These are phyloP conservation scores for Discostella stelligeroides DNA, from an alignment of 108 stramenopile species.

Conservation along the genomic window DNA sequence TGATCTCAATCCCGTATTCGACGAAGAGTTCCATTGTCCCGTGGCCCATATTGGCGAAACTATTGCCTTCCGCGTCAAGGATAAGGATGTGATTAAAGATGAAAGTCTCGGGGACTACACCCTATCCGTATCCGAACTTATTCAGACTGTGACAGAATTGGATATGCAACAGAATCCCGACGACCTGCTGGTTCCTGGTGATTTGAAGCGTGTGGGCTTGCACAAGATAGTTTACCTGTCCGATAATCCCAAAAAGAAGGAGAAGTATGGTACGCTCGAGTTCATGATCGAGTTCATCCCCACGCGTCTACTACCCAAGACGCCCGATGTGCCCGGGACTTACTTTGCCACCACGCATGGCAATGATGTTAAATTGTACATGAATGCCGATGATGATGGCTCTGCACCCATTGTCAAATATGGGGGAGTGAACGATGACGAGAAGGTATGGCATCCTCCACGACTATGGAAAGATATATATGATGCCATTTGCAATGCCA, in stretches of 20 bases:
- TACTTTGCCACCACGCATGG: constrained; percentile 45
- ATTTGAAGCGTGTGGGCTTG: constrained; percentile 51
- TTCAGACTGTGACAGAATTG: constrained; percentile 27
- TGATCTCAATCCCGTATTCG: constrained; percentile 43
- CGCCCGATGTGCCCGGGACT: constrained; percentile 49
- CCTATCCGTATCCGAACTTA: constrained; percentile 49
- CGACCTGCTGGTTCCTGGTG: constrained; percentile 14
- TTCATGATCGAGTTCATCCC: constrained; percentile 62
- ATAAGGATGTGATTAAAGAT: constrained; percentile 40
- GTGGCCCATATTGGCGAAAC: constrained; percentile 44
- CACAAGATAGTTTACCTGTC: constrained; percentile 51
- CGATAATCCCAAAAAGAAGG: constrained; percentile 9
- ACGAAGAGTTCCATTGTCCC: constrained; percentile 58
- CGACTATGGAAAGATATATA: constrained; percentile 54
- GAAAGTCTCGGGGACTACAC: constrained; percentile 50
- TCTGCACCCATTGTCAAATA: constrained; percentile 44
- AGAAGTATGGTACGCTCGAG: constrained; percentile 44
- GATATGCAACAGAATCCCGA: constrained; percentile 19
- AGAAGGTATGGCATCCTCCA: constrained; percentile 37
- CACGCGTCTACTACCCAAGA: constrained; percentile 28
- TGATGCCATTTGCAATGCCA: constrained; percentile 52
- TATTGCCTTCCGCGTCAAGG: constrained; percentile 54
- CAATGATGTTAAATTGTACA: constrained; percentile 51
- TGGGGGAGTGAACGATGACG: constrained; percentile 27
- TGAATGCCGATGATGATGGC: constrained; percentile 58